phyloP scores from a whole-genome alignment of 306 rosid species.

The Corylus avellana region DNA sequence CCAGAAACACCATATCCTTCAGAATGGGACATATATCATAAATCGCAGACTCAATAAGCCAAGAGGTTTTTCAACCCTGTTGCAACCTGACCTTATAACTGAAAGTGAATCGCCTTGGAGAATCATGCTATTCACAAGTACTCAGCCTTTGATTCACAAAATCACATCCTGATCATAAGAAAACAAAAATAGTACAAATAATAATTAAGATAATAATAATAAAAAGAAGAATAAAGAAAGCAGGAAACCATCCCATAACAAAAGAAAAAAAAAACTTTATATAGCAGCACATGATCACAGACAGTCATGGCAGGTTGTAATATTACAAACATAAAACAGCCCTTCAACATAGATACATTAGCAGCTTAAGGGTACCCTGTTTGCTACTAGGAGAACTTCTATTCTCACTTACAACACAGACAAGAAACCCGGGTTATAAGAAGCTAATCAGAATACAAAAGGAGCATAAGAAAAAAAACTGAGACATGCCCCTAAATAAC shows the following conservation, averaged over 20 bases:
- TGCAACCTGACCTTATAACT: neutral
- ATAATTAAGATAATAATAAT: too few relatives aligned
- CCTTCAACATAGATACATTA: conserved; percentile 12
- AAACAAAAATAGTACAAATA: neutral
- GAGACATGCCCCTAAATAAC: conserved; percentile 44
- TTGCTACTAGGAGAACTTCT: conserved; percentile 46
- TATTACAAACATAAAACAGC: conserved; percentile 32
- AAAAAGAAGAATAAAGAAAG: neutral
- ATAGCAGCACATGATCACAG: neutral
- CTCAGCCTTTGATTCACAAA: neutral
- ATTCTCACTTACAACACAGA: conserved; percentile 48
- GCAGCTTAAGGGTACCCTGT: conserved; percentile 16
- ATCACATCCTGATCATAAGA: neutral
- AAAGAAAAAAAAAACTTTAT: neutral
- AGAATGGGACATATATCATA: neutral
- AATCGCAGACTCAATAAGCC: neutral
- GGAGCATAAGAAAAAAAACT: neutral
- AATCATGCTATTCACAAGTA: neutral
- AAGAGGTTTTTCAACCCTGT: neutral
- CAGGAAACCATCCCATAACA: neutral
- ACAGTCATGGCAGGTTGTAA: conserved; percentile 23
- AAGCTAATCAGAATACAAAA: conserved; percentile 1
- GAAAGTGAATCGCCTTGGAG: neutral
- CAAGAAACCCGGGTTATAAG: conserved; percentile 22
- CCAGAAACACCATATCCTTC: too few relatives aligned